Percentiles rank a stretch among this genome's conserved stretches.
phyloP scores from a whole-genome alignment of 495 filamentous ascomycete genomes.

The Penicillium roqueforti region DNA sequence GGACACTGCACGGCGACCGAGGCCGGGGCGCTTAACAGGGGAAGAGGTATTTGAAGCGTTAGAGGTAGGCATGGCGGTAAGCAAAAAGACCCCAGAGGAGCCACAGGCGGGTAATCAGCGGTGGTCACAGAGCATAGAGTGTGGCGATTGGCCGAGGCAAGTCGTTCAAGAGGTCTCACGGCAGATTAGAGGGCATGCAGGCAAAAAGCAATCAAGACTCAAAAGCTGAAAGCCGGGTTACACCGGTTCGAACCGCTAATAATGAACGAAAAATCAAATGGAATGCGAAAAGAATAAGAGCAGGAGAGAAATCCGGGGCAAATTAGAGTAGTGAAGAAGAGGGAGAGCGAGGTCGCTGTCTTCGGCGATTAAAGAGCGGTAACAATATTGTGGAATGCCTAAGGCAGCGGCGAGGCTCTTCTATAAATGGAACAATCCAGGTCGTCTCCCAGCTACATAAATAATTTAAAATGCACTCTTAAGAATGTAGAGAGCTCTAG shows the following conservation, averaged over 20 bases:
- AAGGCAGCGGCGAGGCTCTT: neutral
- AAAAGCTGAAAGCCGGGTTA: conserved; percentile 18
- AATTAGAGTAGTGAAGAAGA: conserved; percentile 5
- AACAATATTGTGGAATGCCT: conserved; percentile 14
- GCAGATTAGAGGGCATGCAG: conserved; percentile 25
- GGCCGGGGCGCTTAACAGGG: conserved; percentile 45
- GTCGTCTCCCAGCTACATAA: neutral
- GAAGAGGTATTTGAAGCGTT: conserved; percentile 36
- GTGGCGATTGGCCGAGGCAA: conserved; percentile 31
- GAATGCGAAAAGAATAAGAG: neutral
- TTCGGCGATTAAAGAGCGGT: conserved; percentile 24
- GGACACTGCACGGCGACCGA: conserved; percentile 46
- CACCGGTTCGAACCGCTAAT: conserved; percentile 5
- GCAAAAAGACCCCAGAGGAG: conserved; percentile 15
- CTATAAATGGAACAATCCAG: neutral
- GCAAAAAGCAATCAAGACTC: conserved; percentile 25
- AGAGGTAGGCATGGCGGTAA: conserved; percentile 37
- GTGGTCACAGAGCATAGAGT: conserved; percentile 23
- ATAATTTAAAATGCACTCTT: neutral
- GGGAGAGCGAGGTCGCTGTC: conserved; percentile 21
- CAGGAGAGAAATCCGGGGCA: neutral
- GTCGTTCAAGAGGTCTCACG: conserved; percentile 21
- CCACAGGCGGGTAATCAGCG: conserved; percentile 23
- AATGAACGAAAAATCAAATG: neutral
- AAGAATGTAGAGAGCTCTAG: too few species aligned